Conservation (phyloP, 2,329 filamentous ascomycete species). For the Fusarium mangiferae region DNA sequence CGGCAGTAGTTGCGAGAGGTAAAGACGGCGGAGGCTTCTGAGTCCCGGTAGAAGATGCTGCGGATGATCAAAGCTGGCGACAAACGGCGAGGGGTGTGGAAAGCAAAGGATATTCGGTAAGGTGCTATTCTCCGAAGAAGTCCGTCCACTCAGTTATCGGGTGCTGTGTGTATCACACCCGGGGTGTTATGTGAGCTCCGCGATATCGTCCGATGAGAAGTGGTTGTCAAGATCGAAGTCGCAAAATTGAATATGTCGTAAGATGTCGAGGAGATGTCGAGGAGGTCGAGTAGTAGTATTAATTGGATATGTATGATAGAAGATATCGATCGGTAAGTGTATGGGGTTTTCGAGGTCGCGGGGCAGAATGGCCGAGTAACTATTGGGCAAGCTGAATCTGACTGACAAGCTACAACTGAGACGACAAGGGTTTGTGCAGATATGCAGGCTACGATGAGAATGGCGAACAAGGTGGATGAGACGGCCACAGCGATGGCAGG, state of each 20-base stretch:
- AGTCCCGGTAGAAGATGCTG: constrained; percentile 4
- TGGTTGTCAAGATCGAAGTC: constrained; percentile 20
- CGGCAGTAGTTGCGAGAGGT: constrained; percentile 26
- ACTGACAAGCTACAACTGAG: constrained; percentile 28
- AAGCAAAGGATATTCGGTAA: constrained; percentile 28
- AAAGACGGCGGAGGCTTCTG: constrained; percentile 7
- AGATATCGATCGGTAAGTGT: constrained; percentile 23
- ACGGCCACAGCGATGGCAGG: constrained; percentile 4
- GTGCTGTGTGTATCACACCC: constrained; percentile 33
- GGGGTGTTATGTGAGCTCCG: constrained; percentile 30
- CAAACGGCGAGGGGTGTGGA: constrained; percentile 19
- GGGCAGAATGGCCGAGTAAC: constrained; percentile 21
- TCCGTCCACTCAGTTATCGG: constrained; percentile 35
- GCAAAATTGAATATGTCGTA: constrained; percentile 11
- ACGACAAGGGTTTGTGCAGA: constrained; percentile 24
- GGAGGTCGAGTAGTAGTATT: constrained; percentile 8
- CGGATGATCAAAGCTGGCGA: constrained; percentile 24
- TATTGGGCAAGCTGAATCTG: constrained; percentile 30
- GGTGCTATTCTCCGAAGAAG: constrained; percentile 31
- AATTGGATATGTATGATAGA: constrained; percentile 29
- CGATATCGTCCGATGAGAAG: constrained; percentile 18
- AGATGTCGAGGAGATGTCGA: constrained; percentile 4
- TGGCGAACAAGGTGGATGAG: constrained; percentile 16
- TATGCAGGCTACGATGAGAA: constrained; percentile 24
- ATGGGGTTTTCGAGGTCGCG: constrained; percentile 29